These are phyloP conservation scores for Fusarium hostae DNA, from an alignment of 2,329 filamentous ascomycete genomes.

Conservation along the genomic window DNA sequence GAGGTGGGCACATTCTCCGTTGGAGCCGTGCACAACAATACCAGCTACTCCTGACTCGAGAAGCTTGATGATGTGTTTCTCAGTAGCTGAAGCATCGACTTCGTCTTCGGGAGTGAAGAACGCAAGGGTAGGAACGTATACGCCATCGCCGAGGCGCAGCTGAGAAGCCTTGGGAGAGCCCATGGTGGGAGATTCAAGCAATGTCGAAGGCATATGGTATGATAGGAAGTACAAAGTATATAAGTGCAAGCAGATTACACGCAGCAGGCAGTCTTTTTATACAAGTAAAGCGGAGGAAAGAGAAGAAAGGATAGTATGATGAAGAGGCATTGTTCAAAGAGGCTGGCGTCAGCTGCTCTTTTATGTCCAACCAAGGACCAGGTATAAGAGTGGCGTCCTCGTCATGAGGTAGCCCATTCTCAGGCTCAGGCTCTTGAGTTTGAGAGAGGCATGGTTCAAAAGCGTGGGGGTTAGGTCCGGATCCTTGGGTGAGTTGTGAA, in stretches of 20 bases:
- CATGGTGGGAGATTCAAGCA: conserved; percentile 39
- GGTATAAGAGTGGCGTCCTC: conserved; percentile 26
- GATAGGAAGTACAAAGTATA: background rate
- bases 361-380: conserved; percentile 34
- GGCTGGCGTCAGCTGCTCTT: conserved; percentile 41
- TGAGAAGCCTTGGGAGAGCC: conserved; percentile 43
- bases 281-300: conserved; percentile 13
- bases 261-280: conserved; percentile 17
- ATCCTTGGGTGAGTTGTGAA: conserved; percentile 23
- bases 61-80: conserved; percentile 50
- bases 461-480: conserved; percentile 41
- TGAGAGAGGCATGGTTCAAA: conserved; percentile 10
- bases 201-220: conserved; percentile 40
- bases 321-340: conserved; percentile 9
- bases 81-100: conserved; percentile 47
- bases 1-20: conserved; percentile 85
- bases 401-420: conserved; percentile 39
- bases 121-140: conserved; percentile 53
- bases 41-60: conserved; percentile 78
- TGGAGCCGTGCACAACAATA: conserved; percentile 83
- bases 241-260: conserved; percentile 1
- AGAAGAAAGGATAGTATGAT: conserved; percentile 10
- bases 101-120: conserved; percentile 53
- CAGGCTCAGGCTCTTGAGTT: conserved; percentile 25
- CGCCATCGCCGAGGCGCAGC: conserved; percentile 45